A percentile compares a stretch with the other conserved stretches of the same genome.
These are phyloP conservation scores for Periconia digitata DNA, from an alignment of 2,329 filamentous ascomycete genomes.

Conservation along the genomic window DNA sequence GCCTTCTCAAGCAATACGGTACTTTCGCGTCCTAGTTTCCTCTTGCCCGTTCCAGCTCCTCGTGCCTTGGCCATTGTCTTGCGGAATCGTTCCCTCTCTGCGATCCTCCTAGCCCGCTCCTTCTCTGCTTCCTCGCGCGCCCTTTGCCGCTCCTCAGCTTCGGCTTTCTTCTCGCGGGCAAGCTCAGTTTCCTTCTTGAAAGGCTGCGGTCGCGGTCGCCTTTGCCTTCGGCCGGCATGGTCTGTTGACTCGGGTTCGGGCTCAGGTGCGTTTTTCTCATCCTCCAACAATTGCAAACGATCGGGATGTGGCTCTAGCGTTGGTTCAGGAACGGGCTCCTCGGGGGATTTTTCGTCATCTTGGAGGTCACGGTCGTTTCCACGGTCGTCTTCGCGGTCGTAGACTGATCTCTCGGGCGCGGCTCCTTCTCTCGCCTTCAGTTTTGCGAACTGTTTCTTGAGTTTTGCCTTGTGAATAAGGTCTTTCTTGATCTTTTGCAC, in stretches of 20 bases:
- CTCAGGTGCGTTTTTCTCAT: slow-evolving; percentile 15
- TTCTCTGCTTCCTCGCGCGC: slow-evolving; percentile 65
- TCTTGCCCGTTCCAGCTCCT: slow-evolving; percentile 66
- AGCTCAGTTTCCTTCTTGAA: slow-evolving; percentile 49
- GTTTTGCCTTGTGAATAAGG: slow-evolving; percentile 87
- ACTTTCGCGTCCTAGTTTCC: slow-evolving; percentile 81
- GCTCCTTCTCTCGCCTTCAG: slow-evolving; percentile 66
- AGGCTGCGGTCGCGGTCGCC: slow-evolving; percentile 36
- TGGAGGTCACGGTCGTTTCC: no score
- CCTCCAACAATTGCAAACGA: slow-evolving; percentile 60
- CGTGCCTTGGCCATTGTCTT: slow-evolving; percentile 64
- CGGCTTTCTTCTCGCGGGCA: slow-evolving; percentile 59
- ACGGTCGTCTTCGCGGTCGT: slow-evolving; percentile 28
- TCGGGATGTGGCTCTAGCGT: slow-evolving; percentile 62
- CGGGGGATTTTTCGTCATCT: slow-evolving; percentile 17
- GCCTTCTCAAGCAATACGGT: slow-evolving; percentile 75
- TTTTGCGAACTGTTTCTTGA: slow-evolving; percentile 91
- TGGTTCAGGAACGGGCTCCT: slow-evolving; percentile 28
- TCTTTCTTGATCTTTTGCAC: slow-evolving; percentile 87
- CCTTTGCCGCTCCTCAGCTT: slow-evolving; percentile 62
- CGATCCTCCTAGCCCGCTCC: slow-evolving; percentile 55
- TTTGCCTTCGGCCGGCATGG: slow-evolving; percentile 20
- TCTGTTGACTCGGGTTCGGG: slow-evolving; percentile 16
- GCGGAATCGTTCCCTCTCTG: slow-evolving; percentile 72
- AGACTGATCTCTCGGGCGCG: slow-evolving; percentile 38